Evolutionary conservation across 192 early-diverging fungal genomes (phyloP), one percentile per base, ranked within the genome.

Genomic region (Umbelopsis ramanniana): DNA sequence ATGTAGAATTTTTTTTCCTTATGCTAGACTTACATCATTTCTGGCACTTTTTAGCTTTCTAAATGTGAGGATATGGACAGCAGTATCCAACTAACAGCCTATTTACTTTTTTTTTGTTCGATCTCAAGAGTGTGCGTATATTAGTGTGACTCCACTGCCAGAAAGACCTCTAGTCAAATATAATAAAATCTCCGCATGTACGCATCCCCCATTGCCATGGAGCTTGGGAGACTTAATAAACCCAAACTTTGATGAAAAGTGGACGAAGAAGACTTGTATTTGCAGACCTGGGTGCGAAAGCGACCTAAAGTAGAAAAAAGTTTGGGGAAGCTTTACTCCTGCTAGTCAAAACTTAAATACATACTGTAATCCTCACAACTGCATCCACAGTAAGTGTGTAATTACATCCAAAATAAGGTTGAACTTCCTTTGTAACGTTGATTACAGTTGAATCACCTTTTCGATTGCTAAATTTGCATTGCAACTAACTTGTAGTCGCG

Each of bases 111-210:
- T 19, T 63, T 63, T 2, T 38, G 2, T 63, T 63, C 5, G 57
- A 63, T 35, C 57, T 35, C 17, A 63, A 63, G 3, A 63, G 57
- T 7, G 57, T 38, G n/a, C 57, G 37, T 3, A 3, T 63, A 1
- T 63, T 29, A 38, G 57, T 63, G 57, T 63, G 57, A 63, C 57
- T 33, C 57, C 57, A 63, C 57, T 63, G 33, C 5, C 26, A 19
- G 37, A 29, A 22, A 37, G 29, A 17, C 29, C 19, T 14, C 33
- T 12, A 29, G 33, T 63, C 33, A 38, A 33, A 15, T 3, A 21
- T 50, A 17, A 50, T 50, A 9, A 21, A 15, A 2, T 50, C 26
- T 63, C 57, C 57, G 33, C 57, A 1, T 3, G 12, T 12, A 2
- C 11, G n/a, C n/a, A n/a, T n/a, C n/a, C n/a, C n/a, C n/a, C n/a